Evolutionary conservation across 352 stramenopile genomes (phyloP), one percentile per base, ranked within the genome.

Genomic region (Pythium plurisporium): DNA sequence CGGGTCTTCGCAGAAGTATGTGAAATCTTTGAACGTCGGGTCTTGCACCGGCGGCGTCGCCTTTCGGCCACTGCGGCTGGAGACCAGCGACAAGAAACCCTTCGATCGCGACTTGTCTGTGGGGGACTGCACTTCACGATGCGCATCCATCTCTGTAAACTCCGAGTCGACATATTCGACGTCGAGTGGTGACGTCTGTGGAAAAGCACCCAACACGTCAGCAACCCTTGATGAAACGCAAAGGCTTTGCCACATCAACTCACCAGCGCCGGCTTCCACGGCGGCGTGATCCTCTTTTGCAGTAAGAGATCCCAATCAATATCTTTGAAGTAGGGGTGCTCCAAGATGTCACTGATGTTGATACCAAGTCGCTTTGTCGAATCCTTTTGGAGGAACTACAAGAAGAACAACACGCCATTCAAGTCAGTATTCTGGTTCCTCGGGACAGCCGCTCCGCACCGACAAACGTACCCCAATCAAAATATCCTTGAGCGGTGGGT

Each of bases 11-110:
- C 86, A 95, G 27, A 87, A 95, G 67, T 95, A 95, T 3, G 86
- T 95, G 30, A 95, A 95, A 52, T 95, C 86, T 69, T 95, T 95
- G 42, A 95, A 95, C 2, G 86, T 94, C 7, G 86, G 86, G 40
- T 95, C 86, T 53, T 95, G 86, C 45, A 89, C 76, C 0, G 83
- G 83, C n/a, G 82, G 76, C 8, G 82, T 76, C 33, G 78, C 52
- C 58, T 95, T 95, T 20, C 79, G 78, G 17, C 57, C 78, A 25
- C 67, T 62, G 27, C 83, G 83, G 31, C 72, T 93, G 1, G 79
- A 86, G 6, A 93, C 81, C 0, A 93, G 67, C 26, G 85, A 91
- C 38, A 95, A 70, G 43, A 95, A 91, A 12, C 83, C 81, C 70
- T 94, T 94, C 8, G 83, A 85, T 22, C 81, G 81, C 5, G 74